A percentile compares a stretch with the other conserved stretches of the same genome.
Evolutionary conservation across 2,329 filamentous ascomycete genomes (phyloP).

Genomic region (Aspergillus sp.): DNA sequence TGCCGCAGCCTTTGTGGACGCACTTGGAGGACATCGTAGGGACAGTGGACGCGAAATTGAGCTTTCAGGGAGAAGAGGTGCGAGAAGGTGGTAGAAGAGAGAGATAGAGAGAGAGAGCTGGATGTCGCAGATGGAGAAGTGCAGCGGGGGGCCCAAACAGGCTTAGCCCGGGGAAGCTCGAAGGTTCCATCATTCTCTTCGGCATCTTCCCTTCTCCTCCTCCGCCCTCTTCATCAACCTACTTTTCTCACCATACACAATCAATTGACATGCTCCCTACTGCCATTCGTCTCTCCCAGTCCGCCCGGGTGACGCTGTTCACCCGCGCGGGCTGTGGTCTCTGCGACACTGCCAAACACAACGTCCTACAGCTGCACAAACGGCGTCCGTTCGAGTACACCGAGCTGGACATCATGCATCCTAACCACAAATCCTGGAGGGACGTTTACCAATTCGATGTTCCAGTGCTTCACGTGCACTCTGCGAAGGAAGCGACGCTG

Average conservation of each 20-base stretch:
- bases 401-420: slow-evolving; percentile 59
- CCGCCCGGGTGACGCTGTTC: slow-evolving; percentile 56
- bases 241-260: slow-evolving; percentile 8
- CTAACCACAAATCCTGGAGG: slow-evolving; percentile 56
- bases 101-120: slow-evolving; percentile 1
- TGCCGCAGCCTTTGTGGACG: slow-evolving; percentile 94
- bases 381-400: slow-evolving; percentile 54
- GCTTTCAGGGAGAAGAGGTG: neutral
- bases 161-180: slow-evolving; percentile 38
- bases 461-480: slow-evolving; percentile 60
- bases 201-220: neutral
- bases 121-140: slow-evolving; percentile 9
- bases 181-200: slow-evolving; percentile 34
- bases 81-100: neutral
- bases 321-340: slow-evolving; percentile 59
- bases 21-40: slow-evolving; percentile 62
- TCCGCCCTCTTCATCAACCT: neutral
- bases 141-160: slow-evolving; percentile 22
- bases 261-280: slow-evolving; percentile 26
- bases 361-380: slow-evolving; percentile 53
- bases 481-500: slow-evolving; percentile 47
- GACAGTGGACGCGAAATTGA: neutral
- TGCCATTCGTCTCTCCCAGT: slow-evolving; percentile 26
- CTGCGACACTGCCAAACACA: slow-evolving; percentile 59
- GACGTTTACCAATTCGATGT: slow-evolving; percentile 63